Evolutionary conservation across 306 rosid genomes (phyloP), one percentile per base, ranked within the genome.

Genomic region (Acacia confusa): DNA sequence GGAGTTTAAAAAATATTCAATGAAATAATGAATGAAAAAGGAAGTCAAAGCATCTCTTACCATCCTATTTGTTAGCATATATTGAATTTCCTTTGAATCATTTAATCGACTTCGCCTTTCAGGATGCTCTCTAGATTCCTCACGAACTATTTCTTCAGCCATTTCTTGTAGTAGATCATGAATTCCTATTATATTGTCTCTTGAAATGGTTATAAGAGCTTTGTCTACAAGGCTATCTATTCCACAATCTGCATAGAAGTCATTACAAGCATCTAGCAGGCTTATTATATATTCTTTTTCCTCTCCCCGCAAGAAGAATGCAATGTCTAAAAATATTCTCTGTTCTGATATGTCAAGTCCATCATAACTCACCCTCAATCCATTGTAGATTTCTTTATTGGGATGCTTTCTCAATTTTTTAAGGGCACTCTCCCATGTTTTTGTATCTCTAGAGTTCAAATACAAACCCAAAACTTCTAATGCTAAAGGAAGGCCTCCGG

Each of bases 301-400:
- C 24, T 3, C 6, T 10, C 30, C 30, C 15, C 1, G 3, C 0
- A 60, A 60, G 12, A 60, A 60, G 12, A 60, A 60, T 25, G 8
- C 66, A 9, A 60, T 25, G 66, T 60, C 66, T 25, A 60, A 25
- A 25, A 60, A 60, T 1, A 60, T 11, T 2, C 11, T 12, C 7
- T 22, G 11, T 11, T 60, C 34, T 53, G 13, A 3, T 6, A 20
- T 53, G 13, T 60, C 34, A 22, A 60, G 34, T 1, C 17, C 34
- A 60, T 25, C 66, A 25, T 60, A 60, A 25, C 66, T 25, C 7
- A 60, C 17, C 34, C 34, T 60, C 32, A 60, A 24, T 12, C 24
- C 17, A 60, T 0, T 24, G 1, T 60, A 17, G 25, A 60, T 60
- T 24, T 25, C 17, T 0, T 0, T 0, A 4, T 25, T 1, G 7